Conservation (phyloP, 2,329 filamentous ascomycete genomes). For the Aspergillus sp. region DNA sequence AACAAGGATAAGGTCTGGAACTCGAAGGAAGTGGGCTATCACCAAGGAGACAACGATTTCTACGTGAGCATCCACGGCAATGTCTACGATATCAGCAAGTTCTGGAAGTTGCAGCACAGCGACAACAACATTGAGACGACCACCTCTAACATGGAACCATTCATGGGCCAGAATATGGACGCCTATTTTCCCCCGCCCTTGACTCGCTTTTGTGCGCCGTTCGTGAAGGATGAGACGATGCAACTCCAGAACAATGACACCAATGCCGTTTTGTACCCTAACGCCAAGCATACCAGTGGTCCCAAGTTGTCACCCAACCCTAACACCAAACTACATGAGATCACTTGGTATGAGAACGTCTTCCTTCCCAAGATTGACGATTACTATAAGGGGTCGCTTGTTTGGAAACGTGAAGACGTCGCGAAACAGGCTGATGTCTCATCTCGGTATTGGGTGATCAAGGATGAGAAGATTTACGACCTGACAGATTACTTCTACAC, state of each 20-base stretch:
- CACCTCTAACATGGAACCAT: slow-evolving; percentile 66
- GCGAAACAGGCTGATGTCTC: slow-evolving; percentile 63
- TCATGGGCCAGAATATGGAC: slow-evolving; percentile 76
- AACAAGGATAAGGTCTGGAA: slow-evolving; percentile 90
- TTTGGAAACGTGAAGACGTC: slow-evolving; percentile 63
- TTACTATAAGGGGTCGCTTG: slow-evolving; percentile 83
- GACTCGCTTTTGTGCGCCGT: slow-evolving; percentile 66
- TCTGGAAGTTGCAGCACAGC: slow-evolving; percentile 82
- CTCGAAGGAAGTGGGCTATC: slow-evolving; percentile 63
- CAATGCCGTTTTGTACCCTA: slow-evolving; percentile 54
- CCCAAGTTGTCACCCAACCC: slow-evolving; percentile 52
- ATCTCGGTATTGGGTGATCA: slow-evolving; percentile 74
- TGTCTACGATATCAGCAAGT: slow-evolving; percentile 89
- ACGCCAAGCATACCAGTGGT: slow-evolving; percentile 71
- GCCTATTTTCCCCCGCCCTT: slow-evolving; percentile 83
- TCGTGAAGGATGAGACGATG: slow-evolving; percentile 61
- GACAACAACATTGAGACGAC: slow-evolving; percentile 63
- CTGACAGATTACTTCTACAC: slow-evolving; percentile 90
- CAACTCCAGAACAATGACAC: slow-evolving; percentile 58
- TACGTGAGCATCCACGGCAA: slow-evolving; percentile 84
- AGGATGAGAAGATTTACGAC: slow-evolving; percentile 77
- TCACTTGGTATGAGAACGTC: slow-evolving; percentile 71
- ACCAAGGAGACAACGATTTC: slow-evolving; percentile 72
- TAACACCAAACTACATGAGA: slow-evolving; percentile 57
- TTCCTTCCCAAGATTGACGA: slow-evolving; percentile 80